Evolutionary conservation across 148 eudicot genomes (phyloP).

Genomic region (Amaranthus hypochondriacus): DNA sequence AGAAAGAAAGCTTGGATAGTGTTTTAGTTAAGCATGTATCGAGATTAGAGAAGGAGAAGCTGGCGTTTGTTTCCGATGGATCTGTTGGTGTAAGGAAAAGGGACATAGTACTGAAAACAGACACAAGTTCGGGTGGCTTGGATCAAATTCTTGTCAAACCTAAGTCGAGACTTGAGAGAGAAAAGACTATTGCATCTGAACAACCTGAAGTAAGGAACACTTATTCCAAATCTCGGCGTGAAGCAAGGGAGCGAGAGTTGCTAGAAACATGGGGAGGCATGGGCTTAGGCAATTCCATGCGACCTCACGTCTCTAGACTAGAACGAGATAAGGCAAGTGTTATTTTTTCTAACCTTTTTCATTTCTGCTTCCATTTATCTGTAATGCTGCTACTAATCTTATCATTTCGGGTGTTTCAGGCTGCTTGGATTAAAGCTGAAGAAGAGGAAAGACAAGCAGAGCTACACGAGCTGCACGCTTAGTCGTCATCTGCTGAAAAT

Average conservation of each 20-base stretch:
- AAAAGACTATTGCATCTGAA: conserved; percentile 32
- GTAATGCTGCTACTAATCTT: background rate
- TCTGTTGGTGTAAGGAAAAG: conserved; percentile 36
- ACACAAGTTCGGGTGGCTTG: conserved; percentile 50
- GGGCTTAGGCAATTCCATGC: conserved; percentile 59
- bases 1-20: conserved; percentile 52
- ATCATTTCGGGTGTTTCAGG: conserved; percentile 32
- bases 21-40: conserved; percentile 67
- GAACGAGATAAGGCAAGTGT: conserved; percentile 66
- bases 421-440: conserved; percentile 92
- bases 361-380: background rate
- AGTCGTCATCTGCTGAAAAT: background rate
- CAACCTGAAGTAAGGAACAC: conserved; percentile 28
- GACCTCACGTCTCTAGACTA: conserved; percentile 66
- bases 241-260: conserved; percentile 78
- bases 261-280: conserved; percentile 88
- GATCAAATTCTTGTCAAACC: conserved; percentile 72
- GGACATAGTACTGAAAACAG: conserved; percentile 19
- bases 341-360: background rate
- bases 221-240: conserved; percentile 41
- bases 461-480: conserved; percentile 16
- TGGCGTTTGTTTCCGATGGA: conserved; percentile 28
- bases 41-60: conserved; percentile 62
- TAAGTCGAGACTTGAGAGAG: conserved; percentile 57
- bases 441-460: conserved; percentile 56